Evolutionary conservation across 768 basidiomycete genomes (phyloP).

Genomic region (Lentinula edodes): DNA sequence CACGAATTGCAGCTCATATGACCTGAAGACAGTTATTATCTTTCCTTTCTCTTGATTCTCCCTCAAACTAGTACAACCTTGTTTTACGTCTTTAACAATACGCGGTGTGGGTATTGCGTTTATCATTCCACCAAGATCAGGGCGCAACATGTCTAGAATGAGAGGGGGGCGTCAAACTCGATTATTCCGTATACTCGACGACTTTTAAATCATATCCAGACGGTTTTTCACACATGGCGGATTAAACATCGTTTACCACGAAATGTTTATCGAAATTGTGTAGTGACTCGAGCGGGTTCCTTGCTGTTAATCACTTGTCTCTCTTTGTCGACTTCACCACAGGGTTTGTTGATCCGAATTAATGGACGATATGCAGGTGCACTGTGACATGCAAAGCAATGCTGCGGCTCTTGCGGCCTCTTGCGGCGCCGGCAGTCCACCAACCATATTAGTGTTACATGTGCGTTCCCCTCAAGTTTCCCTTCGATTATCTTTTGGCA

Average conservation of each 20-base stretch:
- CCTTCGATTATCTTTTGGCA: not conserved
- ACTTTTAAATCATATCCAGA: not conserved
- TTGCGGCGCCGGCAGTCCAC: not conserved
- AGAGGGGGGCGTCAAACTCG: slow-evolving; percentile 3
- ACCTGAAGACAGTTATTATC: not conserved
- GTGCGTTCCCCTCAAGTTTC: not conserved
- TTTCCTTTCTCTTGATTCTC: not conserved
- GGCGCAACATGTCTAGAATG: not conserved
- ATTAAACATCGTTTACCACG: not conserved
- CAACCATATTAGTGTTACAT: not conserved
- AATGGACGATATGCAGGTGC: not conserved
- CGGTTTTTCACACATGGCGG: not conserved
- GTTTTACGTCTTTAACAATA: not conserved
- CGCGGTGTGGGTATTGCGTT: not conserved
- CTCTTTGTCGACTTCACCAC: not conserved
- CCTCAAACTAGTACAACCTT: not conserved
- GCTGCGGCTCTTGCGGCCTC: no score
- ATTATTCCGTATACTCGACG: not conserved
- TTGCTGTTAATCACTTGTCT: not conserved
- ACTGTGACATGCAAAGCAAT: not conserved
- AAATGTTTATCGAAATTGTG: not conserved
- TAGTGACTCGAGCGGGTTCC: not conserved
- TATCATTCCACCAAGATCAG: not conserved
- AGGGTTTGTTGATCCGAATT: not conserved
- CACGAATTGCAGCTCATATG: not conserved